phyloP scores from a whole-genome alignment of 176 grass and related monocot genomes.

The Bonia amplexicaulis region DNA sequence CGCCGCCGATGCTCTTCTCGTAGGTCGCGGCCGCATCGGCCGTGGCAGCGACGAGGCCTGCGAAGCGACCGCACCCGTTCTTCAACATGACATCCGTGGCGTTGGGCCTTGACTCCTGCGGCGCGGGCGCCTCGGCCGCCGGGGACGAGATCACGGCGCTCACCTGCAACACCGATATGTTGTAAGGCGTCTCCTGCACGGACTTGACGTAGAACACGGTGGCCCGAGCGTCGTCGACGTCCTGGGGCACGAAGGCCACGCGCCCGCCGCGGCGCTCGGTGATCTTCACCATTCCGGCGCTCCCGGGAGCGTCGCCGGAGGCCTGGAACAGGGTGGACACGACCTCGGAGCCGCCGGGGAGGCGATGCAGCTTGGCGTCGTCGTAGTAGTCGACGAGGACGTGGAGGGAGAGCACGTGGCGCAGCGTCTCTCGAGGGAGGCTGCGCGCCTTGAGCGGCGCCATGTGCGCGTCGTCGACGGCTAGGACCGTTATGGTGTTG shows the following conservation, averaged over 20 bases:
- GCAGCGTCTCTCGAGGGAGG: constrained; percentile 37
- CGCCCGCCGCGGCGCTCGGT: constrained; percentile 44
- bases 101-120: constrained; percentile 31
- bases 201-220: constrained; percentile 48
- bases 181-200: constrained; percentile 52
- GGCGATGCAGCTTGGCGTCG: constrained; percentile 53
- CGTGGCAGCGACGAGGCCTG: constrained; percentile 32
- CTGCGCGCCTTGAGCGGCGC: constrained; percentile 16
- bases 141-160: constrained; percentile 46
- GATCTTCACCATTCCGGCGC: constrained; percentile 53
- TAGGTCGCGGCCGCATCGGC: constrained; percentile 31
- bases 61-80: constrained; percentile 52
- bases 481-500: constrained; percentile 68
- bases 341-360: constrained; percentile 34
- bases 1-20: constrained; percentile 13
- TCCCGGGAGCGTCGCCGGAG: constrained; percentile 57
- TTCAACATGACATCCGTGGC: constrained; percentile 42
- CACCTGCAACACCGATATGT: constrained; percentile 51
- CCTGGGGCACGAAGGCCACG: constrained; percentile 46
- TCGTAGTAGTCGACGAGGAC: constrained; percentile 71
- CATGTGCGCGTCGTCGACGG: constrained; percentile 41
- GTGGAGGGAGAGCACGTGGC: constrained; percentile 63
- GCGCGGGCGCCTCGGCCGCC: constrained; percentile 46
- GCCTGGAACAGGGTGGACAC: constrained; percentile 60
- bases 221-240: constrained; percentile 11